phyloP scores from a whole-genome alignment of 805 yeast genomes.

The Candida ovalis region DNA sequence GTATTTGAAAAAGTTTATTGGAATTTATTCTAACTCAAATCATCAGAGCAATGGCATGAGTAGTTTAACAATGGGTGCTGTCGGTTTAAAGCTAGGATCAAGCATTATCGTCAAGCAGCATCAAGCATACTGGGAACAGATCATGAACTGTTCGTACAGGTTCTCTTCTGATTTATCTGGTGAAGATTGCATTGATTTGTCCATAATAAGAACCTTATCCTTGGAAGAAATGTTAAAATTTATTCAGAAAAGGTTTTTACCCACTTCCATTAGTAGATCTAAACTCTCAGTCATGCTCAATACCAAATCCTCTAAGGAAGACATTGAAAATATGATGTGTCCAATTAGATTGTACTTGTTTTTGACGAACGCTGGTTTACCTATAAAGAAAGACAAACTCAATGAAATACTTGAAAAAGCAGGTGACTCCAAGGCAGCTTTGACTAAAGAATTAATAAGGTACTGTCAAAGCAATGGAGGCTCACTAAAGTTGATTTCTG shows the following conservation, averaged over 20 bases:
- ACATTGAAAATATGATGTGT: conserved; percentile 33
- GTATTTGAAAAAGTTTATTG: conserved; percentile 37
- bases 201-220: conserved; percentile 30
- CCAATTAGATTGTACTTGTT: conserved; percentile 41
- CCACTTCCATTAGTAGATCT: conserved; percentile 34
- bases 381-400: conserved; percentile 39
- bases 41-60: conserved; percentile 20
- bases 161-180: conserved; percentile 33
- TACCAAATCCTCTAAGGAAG: conserved; percentile 35
- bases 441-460: conserved; percentile 40
- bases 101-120: conserved; percentile 37
- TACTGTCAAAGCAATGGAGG: conserved; percentile 41
- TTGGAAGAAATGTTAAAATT: conserved; percentile 34
- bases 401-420: conserved; percentile 35
- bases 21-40: conserved; percentile 15
- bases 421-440: conserved; percentile 33
- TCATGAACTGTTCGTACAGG: conserved; percentile 39
- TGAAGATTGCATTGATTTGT: conserved; percentile 33
- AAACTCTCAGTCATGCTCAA: conserved; percentile 40
- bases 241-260: conserved; percentile 33
- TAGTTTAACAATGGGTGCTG: conserved; percentile 24
- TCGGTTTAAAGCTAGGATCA: conserved; percentile 19
- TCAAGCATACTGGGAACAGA: conserved; percentile 46
- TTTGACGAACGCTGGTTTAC: conserved; percentile 44
- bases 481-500: conserved; percentile 21